phyloP scores from a whole-genome alignment of 2,329 filamentous ascomycete genomes.

The Madurella mycetomatis region DNA sequence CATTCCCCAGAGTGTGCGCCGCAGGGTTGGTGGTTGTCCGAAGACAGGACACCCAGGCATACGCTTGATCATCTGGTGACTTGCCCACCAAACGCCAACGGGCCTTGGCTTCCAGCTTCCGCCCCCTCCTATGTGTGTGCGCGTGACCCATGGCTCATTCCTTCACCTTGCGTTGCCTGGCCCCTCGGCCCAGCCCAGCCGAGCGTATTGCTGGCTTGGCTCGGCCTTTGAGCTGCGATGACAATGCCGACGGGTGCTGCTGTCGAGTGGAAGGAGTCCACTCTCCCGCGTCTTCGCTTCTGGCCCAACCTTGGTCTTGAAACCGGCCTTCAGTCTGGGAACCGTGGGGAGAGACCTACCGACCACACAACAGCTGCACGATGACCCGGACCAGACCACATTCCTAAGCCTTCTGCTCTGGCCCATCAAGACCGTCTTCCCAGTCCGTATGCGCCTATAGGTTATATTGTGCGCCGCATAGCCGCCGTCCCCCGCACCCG shows the following conservation, averaged over 20 bases:
- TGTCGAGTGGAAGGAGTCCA: constrained; percentile 1
- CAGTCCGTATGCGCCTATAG: constrained; percentile 4
- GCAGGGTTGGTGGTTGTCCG: constrained; percentile 11
- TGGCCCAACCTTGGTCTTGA: constrained; percentile 21
- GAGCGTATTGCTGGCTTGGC: background rate
- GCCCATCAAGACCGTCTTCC: constrained; percentile 11
- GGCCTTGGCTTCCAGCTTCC: constrained; percentile 14
- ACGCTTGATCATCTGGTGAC: constrained; percentile 21
- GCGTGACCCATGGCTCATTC: constrained; percentile 20
- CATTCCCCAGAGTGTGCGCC: constrained; percentile 7
- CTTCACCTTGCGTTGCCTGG: constrained; percentile 7
- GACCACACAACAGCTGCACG: constrained; percentile 16
- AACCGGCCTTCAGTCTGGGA: constrained; percentile 20
- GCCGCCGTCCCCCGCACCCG: constrained; percentile 14
- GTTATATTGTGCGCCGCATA: constrained; percentile 22
- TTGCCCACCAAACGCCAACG: constrained; percentile 9
- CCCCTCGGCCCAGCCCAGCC: constrained; percentile 7
- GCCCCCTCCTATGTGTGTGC: constrained; percentile 6
- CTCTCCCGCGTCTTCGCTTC: constrained; percentile 9
- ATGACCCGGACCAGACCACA: constrained; percentile 3
- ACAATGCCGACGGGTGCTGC: background rate
- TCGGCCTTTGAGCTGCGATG: constrained; percentile 1
- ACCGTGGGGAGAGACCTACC: constrained; percentile 6
- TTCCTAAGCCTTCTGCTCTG: constrained; percentile 1
- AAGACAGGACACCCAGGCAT: constrained; percentile 14